A percentile compares a stretch with the other conserved stretches of the same genome.
Evolutionary conservation across 179 eudicot genomes (phyloP).

Genomic region (Silene coronaria): DNA sequence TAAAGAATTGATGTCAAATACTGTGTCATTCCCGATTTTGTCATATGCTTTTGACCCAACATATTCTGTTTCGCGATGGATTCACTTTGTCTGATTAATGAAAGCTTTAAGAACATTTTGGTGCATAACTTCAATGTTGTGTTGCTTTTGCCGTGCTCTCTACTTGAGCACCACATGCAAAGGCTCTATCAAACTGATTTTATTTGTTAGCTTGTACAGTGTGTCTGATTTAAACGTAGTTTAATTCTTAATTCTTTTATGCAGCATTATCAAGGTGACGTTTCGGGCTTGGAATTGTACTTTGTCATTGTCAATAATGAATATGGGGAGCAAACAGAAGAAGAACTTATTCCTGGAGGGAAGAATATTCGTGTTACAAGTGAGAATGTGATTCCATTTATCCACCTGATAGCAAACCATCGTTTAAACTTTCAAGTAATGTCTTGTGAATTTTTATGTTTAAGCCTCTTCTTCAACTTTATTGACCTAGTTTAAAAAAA

Average conservation of each 20-base stretch:
- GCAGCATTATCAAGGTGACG: conserved; percentile 81
- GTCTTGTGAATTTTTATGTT: neutral
- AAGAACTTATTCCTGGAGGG: conserved; percentile 84
- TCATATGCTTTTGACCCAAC: neutral
- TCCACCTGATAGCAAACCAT: conserved; percentile 83
- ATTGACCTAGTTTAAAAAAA: neutral
- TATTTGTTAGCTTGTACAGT: neutral
- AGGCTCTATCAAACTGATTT: neutral
- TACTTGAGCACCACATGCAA: neutral
- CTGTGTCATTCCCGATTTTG: neutral
- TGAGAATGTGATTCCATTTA: conserved; percentile 82
- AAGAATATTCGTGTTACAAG: conserved; percentile 74
- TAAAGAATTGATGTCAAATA: no score
- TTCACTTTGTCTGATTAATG: neutral
- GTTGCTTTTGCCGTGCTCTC: neutral
- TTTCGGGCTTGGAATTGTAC: conserved; percentile 77
- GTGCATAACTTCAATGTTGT: neutral
- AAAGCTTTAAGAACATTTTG: neutral
- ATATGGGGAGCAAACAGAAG: conserved; percentile 93
- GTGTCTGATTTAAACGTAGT: neutral
- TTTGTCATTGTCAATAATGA: conserved; percentile 90
- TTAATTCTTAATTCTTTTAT: conserved; percentile 7
- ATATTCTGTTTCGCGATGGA: neutral
- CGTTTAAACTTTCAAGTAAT: conserved; percentile 88
- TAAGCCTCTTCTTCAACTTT: conserved; percentile 4